Evolutionary conservation across 306 rosid genomes (phyloP).

Genomic region (Pachyrhizus erosus): DNA sequence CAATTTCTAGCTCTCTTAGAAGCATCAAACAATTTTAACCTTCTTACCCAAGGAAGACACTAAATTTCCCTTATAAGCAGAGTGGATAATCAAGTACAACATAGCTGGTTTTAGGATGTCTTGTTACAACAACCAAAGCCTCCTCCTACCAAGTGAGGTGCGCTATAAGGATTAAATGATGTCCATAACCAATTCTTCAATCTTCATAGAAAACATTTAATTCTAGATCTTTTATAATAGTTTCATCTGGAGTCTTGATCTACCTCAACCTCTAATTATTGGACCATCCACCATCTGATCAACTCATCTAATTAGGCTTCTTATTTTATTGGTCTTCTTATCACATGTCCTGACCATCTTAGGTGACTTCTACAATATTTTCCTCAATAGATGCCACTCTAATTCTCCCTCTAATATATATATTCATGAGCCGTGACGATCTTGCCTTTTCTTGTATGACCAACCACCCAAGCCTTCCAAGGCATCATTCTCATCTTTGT

Average conservation of each 20-base stretch:
- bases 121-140: background rate
- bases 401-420: background rate
- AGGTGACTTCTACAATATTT: background rate
- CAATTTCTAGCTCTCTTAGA: background rate
- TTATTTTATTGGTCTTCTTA: background rate
- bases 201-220: background rate
- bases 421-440: background rate
- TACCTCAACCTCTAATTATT: background rate
- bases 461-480: background rate
- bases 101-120: background rate
- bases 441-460: background rate
- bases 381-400: background rate
- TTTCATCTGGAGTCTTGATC: background rate
- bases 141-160: background rate
- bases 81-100: background rate
- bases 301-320: background rate
- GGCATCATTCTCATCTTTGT: background rate
- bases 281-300: background rate
- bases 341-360: background rate
- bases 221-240: background rate
- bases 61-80: background rate
- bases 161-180: background rate
- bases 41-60: constrained; percentile 11
- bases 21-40: constrained; percentile 1
- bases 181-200: background rate